These are phyloP conservation scores for Pyracantha coccinea DNA, from an alignment of 331 rosid species.

Conservation along the genomic window DNA sequence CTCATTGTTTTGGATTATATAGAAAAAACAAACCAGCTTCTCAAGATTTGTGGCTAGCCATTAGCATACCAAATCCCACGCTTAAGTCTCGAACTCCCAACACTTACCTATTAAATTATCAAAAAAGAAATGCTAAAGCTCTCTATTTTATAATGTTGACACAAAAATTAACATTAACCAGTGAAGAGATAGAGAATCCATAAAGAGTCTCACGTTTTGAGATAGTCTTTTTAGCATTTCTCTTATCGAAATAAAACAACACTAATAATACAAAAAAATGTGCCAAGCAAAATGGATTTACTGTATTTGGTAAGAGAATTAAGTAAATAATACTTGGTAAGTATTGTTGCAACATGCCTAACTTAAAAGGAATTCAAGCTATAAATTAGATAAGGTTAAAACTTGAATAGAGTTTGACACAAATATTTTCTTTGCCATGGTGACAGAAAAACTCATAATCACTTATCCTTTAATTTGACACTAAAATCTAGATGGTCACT, in stretches of 20 bases:
- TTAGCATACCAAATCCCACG: slow-evolving; percentile 1
- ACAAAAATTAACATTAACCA: too few species aligned
- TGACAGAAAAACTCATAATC: background rate
- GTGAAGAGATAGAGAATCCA: too few species aligned
- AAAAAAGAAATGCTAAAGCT: too few species aligned
- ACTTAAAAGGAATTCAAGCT: background rate
- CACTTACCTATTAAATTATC: background rate
- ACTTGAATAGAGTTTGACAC: background rate
- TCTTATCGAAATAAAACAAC: background rate
- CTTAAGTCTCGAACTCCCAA: background rate
- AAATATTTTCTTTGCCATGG: too few species aligned
- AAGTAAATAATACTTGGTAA: background rate
- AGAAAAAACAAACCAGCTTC: slow-evolving; percentile 15
- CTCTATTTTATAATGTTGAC: too few species aligned
- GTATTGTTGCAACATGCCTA: background rate
- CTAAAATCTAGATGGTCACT: too few species aligned
- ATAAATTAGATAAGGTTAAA: background rate
- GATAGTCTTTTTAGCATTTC: too few species aligned
- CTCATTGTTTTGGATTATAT: background rate
- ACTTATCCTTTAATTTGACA: too few species aligned
- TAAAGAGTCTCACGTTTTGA: too few species aligned
- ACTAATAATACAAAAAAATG: background rate
- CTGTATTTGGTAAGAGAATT: background rate
- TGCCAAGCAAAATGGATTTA: background rate
- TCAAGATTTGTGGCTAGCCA: slow-evolving; percentile 24